Percentiles rank a stretch among this genome's conserved stretches.
These are phyloP conservation scores for Alliaria petiolata DNA, from an alignment of 345 rosid genomes.

Conservation along the genomic window DNA sequence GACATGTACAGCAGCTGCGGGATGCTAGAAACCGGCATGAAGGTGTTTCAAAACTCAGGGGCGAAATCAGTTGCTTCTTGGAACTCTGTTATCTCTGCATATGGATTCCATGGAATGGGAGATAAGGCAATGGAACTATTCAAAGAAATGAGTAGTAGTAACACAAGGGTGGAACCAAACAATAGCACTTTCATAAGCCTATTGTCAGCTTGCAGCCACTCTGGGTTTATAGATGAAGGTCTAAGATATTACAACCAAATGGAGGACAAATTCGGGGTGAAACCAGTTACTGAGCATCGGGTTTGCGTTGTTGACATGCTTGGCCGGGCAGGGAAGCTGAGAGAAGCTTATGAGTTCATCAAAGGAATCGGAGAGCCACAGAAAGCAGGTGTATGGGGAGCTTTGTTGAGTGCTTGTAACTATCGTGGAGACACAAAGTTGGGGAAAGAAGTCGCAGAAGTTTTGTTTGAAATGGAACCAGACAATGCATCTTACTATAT, in stretches of 20 bases:
- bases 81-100: conserved; percentile 56
- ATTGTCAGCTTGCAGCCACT: conserved; percentile 55
- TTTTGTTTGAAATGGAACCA: conserved; percentile 55
- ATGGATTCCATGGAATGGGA: conserved; percentile 49
- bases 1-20: conserved; percentile 61
- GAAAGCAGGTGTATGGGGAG: conserved; percentile 53
- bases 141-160: conserved; percentile 32
- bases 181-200: conserved; percentile 49
- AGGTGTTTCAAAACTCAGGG: conserved; percentile 36
- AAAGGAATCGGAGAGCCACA: conserved; percentile 29
- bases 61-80: conserved; percentile 37
- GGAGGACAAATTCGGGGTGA: conserved; percentile 36
- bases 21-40: conserved; percentile 36
- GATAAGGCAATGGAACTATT: conserved; percentile 46
- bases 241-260: conserved; percentile 42
- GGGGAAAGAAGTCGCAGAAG: conserved; percentile 50
- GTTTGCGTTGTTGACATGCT: conserved; percentile 55
- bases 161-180: conserved; percentile 35
- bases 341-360: conserved; percentile 49
- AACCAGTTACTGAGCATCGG: conserved; percentile 44
- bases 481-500: conserved; percentile 44
- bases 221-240: conserved; percentile 46
- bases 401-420: conserved; percentile 51
- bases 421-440: conserved; percentile 40
- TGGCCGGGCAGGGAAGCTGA: conserved; percentile 51